Evolutionary conservation across 192 early-diverging fungal species (phyloP).

Genomic region (Linnemannia exigua): DNA sequence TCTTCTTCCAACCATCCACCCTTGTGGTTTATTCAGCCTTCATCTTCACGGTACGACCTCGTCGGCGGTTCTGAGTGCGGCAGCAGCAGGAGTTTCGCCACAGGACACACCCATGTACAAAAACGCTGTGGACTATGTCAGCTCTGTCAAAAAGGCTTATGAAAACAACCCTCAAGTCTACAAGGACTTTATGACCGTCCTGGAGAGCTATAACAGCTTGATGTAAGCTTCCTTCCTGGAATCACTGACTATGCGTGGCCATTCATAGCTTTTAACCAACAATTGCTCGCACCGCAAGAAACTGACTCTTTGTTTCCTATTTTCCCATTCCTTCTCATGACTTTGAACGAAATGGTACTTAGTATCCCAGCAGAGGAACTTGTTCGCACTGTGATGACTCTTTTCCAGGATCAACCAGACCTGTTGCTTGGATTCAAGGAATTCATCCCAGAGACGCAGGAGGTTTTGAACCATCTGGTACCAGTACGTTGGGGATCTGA

Average conservation of each 20-base stretch:
- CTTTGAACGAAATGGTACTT: not conserved
- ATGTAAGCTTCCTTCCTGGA: slow-evolving; percentile 20
- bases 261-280: not conserved
- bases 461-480: slow-evolving; percentile 37
- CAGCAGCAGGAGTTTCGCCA: slow-evolving; percentile 22
- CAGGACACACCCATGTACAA: slow-evolving; percentile 46
- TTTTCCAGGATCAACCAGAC: slow-evolving; percentile 56
- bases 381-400: slow-evolving; percentile 48
- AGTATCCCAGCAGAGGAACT: slow-evolving; percentile 39
- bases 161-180: slow-evolving; percentile 45
- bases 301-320: not conserved
- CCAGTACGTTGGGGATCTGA: slow-evolving; percentile 22
- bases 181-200: slow-evolving; percentile 34
- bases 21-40: not conserved
- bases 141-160: slow-evolving; percentile 50
- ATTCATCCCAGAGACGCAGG: slow-evolving; percentile 48
- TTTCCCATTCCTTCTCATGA: not conserved
- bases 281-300: not conserved
- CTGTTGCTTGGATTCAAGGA: slow-evolving; percentile 54
- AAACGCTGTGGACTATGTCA: slow-evolving; percentile 50
- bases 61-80: slow-evolving; percentile 23
- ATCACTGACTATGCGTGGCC: not conserved
- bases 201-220: slow-evolving; percentile 40
- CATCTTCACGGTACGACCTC: not conserved
- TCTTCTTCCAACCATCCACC: not conserved